Conservation (phyloP, 805 yeast species). For the Yarrowia divulgata region DNA sequence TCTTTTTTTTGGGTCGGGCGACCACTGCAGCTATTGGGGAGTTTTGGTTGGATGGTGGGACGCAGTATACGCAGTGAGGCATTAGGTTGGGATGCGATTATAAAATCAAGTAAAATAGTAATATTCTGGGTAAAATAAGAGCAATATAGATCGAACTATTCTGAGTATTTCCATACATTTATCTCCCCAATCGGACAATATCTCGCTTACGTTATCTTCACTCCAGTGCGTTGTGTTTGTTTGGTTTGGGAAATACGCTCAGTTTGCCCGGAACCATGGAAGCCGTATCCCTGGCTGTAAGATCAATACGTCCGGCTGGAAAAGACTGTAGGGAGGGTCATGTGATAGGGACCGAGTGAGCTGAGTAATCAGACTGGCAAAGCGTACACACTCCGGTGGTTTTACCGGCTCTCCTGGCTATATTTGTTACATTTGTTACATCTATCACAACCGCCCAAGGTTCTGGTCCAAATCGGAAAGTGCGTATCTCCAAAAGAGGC, state of each 20-base stretch:
- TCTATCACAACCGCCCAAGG: background rate
- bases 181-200: too few species aligned
- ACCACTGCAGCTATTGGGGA: conserved; percentile 7
- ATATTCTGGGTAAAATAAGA: too few species aligned
- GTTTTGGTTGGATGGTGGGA: background rate
- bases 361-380: too few species aligned
- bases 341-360: background rate
- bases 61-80: background rate
- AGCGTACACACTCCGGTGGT: too few species aligned
- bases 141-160: too few species aligned
- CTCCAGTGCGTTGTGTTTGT: background rate
- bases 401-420: too few species aligned
- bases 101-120: background rate
- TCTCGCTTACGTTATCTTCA: too few species aligned
- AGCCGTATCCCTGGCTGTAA: conserved; percentile 11
- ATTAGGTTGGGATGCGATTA: background rate
- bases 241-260: background rate
- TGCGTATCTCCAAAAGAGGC: conserved; percentile 4
- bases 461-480: background rate
- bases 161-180: too few species aligned
- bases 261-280: conserved; percentile 2
- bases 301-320: background rate
- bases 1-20: background rate
- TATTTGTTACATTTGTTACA: too few species aligned
- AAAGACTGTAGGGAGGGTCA: background rate